phyloP scores from a whole-genome alignment of 1,284 basidiomycete species.

The Chalciporus sp. region DNA sequence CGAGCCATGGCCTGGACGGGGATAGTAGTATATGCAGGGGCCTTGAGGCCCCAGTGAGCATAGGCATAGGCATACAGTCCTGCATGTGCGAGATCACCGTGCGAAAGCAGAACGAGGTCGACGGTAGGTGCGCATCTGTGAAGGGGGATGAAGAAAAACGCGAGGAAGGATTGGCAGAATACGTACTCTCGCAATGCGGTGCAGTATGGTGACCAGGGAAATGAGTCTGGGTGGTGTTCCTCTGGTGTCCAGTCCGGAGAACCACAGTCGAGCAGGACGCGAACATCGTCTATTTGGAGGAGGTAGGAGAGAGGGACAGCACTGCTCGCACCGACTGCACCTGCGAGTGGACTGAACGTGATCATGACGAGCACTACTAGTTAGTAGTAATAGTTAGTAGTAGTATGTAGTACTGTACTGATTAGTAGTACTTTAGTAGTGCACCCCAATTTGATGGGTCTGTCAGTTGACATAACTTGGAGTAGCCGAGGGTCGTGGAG shows the following conservation, averaged over 20 bases:
- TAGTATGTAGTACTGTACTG: no score
- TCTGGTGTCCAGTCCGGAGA: constrained; percentile 84
- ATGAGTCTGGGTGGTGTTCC: constrained; percentile 41
- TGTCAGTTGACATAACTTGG: no score
- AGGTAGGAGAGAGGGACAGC: constrained; percentile 80
- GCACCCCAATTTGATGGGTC: no score
- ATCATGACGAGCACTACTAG: constrained; percentile 65
- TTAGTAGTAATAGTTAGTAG: neutral
- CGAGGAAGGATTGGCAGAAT: neutral
- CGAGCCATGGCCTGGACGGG: constrained; percentile 97
- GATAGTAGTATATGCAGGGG: constrained; percentile 94
- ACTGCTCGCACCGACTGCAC: constrained; percentile 71
- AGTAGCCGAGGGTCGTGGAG: constrained; percentile 10
- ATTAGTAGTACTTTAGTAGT: no score
- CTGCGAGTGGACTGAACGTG: constrained; percentile 89
- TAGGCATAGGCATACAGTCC: constrained; percentile 93
- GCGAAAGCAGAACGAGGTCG: constrained; percentile 89
- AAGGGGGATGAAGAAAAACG: constrained; percentile 15
- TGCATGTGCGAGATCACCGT: constrained; percentile 87
- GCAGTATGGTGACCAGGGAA: constrained; percentile 65
- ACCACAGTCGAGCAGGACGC: constrained; percentile 94
- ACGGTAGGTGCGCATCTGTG: constrained; percentile 69
- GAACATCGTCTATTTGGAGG: constrained; percentile 92
- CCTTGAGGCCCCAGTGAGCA: constrained; percentile 84
- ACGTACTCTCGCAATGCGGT: constrained; percentile 66